Evolutionary conservation across 108 stramenopile genomes (phyloP).

Genomic region (Cyclotella atomus): DNA sequence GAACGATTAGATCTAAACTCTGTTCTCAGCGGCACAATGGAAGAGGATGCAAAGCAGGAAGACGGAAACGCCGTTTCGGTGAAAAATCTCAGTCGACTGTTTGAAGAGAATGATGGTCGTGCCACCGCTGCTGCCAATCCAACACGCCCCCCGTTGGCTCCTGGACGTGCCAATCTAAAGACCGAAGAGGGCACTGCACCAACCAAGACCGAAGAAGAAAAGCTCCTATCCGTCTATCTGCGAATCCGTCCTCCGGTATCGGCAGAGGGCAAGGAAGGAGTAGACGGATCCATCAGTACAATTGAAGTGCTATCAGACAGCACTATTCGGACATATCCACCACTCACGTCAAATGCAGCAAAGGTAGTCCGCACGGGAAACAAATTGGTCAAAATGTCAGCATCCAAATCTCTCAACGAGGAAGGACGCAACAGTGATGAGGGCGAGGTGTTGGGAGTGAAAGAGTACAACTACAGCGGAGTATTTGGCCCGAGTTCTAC

Average conservation of each 20-base stretch:
- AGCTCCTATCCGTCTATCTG: too few relatives aligned
- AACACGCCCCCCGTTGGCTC: constrained; percentile 9
- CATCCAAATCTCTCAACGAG: constrained; percentile 44
- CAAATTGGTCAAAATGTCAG: constrained; percentile 4
- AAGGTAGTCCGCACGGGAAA: constrained; percentile 51
- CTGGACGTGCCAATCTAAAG: not conserved
- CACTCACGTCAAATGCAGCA: constrained; percentile 64
- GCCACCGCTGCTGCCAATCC: too few relatives aligned
- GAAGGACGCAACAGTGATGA: constrained; percentile 38
- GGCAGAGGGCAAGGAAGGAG: too few relatives aligned
- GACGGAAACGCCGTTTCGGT: not conserved
- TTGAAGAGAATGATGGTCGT: constrained; percentile 16
- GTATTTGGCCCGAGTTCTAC: constrained; percentile 67
- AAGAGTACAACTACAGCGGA: constrained; percentile 77
- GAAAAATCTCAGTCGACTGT: constrained; percentile 10
- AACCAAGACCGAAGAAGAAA: not conserved
- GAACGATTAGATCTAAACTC: constrained; percentile 10
- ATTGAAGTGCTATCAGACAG: constrained; percentile 55
- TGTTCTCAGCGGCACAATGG: constrained; percentile 8
- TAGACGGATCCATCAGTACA: too few relatives aligned
- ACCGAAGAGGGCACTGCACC: not conserved
- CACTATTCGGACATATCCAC: constrained; percentile 75
- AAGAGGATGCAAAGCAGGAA: not conserved
- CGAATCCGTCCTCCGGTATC: too few relatives aligned
- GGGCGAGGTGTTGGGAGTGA: constrained; percentile 60